Evolutionary conservation across 495 filamentous ascomycete species (phyloP).

Genomic region (Parathielavia appendiculata): DNA sequence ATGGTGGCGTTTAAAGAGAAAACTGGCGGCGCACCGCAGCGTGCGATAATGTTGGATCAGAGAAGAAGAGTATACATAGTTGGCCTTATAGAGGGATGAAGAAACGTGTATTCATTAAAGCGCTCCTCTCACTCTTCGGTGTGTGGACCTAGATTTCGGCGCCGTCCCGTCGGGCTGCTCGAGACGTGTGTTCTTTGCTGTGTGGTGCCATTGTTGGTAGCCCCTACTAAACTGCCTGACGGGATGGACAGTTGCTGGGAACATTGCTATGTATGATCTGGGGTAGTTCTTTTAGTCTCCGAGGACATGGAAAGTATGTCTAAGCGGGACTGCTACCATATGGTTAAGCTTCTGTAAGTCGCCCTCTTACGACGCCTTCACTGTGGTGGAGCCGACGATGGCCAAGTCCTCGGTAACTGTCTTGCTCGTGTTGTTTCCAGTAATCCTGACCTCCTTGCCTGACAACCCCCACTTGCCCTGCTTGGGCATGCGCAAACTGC

Average conservation of each 20-base stretch:
- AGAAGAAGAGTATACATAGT: neutral
- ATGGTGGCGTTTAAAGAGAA: neutral
- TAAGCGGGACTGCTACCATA: no score
- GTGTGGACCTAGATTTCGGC: neutral
- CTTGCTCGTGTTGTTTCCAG: no score
- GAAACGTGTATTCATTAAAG: neutral
- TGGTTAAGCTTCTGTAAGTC: no score
- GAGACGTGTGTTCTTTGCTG: conserved; percentile 9
- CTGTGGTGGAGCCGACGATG: no score
- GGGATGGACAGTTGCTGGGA: conserved; percentile 3
- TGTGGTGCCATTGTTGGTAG: no score
- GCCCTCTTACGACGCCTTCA: no score
- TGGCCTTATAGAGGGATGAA: neutral
- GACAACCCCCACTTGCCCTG: no score
- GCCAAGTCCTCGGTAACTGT: no score
- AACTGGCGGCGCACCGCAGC: neutral
- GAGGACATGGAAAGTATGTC: no score
- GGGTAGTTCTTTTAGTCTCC: neutral
- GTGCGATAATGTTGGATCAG: neutral
- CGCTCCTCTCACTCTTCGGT: neutral
- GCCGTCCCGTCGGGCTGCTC: neutral
- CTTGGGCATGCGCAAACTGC: no score
- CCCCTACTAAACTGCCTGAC: neutral
- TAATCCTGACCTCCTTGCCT: no score
- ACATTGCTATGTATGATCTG: neutral